A percentile compares a stretch with the other conserved stretches of the same genome.
Conservation (phyloP, 2,329 filamentous ascomycete species). For the Sphaerulina vaccinii region DNA sequence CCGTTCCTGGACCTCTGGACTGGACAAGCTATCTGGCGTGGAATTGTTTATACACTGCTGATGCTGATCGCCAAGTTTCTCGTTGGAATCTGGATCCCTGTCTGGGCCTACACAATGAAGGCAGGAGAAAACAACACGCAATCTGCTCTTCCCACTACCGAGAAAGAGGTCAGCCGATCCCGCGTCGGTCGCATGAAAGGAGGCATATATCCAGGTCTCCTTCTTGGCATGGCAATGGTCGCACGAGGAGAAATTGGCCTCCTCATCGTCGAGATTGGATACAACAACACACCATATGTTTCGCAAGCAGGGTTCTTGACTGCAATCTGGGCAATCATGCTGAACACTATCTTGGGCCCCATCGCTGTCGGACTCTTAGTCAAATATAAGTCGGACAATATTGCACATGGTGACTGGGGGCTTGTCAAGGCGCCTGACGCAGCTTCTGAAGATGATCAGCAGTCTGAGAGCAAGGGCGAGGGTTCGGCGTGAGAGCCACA, state of each 20-base stretch:
- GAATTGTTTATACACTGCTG: constrained; percentile 32
- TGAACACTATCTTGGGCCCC: constrained; percentile 57
- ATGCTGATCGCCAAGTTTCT: constrained; percentile 31
- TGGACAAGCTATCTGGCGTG: constrained; percentile 34
- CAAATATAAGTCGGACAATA: constrained; percentile 27
- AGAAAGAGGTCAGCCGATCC: background rate
- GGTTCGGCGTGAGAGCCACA: background rate
- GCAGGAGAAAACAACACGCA: background rate
- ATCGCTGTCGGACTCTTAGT: constrained; percentile 53
- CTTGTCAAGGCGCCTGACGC: constrained; percentile 7
- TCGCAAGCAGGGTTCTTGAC: constrained; percentile 30
- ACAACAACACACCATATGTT: constrained; percentile 33
- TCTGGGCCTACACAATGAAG: constrained; percentile 11
- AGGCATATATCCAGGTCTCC: constrained; percentile 9
- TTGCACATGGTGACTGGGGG: constrained; percentile 27
- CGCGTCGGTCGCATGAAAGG: background rate
- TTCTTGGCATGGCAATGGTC: constrained; percentile 34
- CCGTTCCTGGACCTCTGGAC: constrained; percentile 35
- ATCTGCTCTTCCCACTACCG: background rate
- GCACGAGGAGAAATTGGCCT: constrained; percentile 35
- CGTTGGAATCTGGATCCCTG: constrained; percentile 22
- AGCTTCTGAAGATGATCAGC: background rate
- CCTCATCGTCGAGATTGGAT: constrained; percentile 34
- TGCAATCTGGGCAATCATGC: constrained; percentile 50
- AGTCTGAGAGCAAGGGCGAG: background rate